Percentiles rank a stretch among this genome's conserved stretches.
Evolutionary conservation across 345 rosid genomes (phyloP).

Genomic region (Barbarea vulgaris): DNA sequence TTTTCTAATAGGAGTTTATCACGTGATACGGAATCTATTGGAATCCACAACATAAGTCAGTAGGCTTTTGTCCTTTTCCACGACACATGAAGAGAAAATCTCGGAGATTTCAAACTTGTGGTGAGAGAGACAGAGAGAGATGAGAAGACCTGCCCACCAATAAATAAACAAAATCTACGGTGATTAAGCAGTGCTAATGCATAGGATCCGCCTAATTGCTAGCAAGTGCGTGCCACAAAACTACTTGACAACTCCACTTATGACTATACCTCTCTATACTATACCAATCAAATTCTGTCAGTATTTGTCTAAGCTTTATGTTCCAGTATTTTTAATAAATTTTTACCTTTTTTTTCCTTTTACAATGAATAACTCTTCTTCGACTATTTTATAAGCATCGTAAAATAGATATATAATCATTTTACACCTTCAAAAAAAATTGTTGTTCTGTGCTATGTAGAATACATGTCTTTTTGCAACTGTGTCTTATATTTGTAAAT

Average conservation of each 20-base stretch:
- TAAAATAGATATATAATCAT: too few species aligned
- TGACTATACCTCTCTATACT: background rate
- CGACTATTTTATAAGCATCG: too few species aligned
- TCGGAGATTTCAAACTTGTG: conserved; percentile 37
- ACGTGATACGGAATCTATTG: conserved; percentile 44
- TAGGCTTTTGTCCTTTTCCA: conserved; percentile 34
- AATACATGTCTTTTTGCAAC: too few species aligned
- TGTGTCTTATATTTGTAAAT: too few species aligned
- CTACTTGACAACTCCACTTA: conserved; percentile 1
- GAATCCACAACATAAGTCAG: conserved; percentile 38
- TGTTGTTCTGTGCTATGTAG: too few species aligned
- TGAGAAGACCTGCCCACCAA: conserved; percentile 19
- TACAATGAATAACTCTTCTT: too few species aligned
- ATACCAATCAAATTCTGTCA: background rate
- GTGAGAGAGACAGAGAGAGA: conserved; percentile 19
- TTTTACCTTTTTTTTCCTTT: too few species aligned
- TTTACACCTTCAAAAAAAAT: too few species aligned
- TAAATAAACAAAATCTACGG: conserved; percentile 8
- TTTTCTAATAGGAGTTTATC: conserved; percentile 24
- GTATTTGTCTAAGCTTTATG: background rate
- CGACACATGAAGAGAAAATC: conserved; percentile 25
- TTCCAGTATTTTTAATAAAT: too few species aligned
- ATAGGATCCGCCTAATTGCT: conserved; percentile 20
- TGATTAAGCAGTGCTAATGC: conserved; percentile 12
- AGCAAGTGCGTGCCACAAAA: conserved; percentile 11